Evolutionary conservation across 176 grass and related monocot species (phyloP), one percentile per base, ranked within the genome.

Genomic region (Thalia dealbata): DNA sequence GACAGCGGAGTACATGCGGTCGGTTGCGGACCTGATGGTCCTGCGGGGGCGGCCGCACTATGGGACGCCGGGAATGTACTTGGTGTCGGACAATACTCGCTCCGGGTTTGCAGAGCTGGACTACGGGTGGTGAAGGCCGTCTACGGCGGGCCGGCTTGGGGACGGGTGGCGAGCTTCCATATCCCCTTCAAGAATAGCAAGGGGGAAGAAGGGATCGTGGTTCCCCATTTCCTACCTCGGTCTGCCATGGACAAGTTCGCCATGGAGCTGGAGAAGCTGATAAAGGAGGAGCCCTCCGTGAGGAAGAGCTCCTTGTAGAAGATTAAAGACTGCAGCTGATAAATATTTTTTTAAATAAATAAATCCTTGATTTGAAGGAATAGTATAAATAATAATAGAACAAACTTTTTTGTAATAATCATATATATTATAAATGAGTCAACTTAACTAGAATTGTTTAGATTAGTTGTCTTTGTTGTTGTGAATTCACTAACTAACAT

Each of bases 51-150:
- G 84, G 21, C 86, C 89, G 3, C 78, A 72, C 10, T 82, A 90
- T 68, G 30, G 50, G n/a, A 3, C 85, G 10, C 7, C 75, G 0
- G 27, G 89, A 60, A 71, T 82, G 43, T 96, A 92, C 80, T 72
- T 90, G 74, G 86, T 96, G 15, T 92, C 89, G 0, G 92, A 91
- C 78, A 27, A 83, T 3, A 96, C 76, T 52, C 82, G 78, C 32
- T 71, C 80, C 15, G 84, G 89, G 46, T 83, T 92, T 72, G 83
- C 81, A 67, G 74, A 62, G 19, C 55, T 96, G 0, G 86, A 96
- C 74, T 96, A 91, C 42, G 92, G 92, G 3, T 96, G 88, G 92
- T 88, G 92, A 59, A 78, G 58, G 55, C 83, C 0, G 71, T 83
- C 9, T 87, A 80, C 67, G 86, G 81, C 9, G 90, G 90, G 0